phyloP scores from a whole-genome alignment of 495 filamentous ascomycete genomes.

The Penicillium bialowiezense region DNA sequence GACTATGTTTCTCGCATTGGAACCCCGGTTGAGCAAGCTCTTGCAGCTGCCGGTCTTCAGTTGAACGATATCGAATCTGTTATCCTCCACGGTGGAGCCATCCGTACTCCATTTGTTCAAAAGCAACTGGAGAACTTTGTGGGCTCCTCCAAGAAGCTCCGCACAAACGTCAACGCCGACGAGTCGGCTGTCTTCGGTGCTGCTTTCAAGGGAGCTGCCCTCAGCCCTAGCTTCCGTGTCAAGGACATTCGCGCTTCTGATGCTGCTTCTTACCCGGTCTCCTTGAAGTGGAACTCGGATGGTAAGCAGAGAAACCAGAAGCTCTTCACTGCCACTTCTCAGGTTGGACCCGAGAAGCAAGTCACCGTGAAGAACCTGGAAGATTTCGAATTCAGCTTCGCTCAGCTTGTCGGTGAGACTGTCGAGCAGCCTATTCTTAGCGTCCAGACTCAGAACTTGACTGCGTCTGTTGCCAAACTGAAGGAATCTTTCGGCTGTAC shows the following conservation, averaged over 20 bases:
- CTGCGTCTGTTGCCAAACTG: constrained; percentile 71
- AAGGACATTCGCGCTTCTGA: constrained; percentile 90
- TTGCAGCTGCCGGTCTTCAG: constrained; percentile 67
- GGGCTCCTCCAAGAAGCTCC: constrained; percentile 72
- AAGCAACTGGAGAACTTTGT: constrained; percentile 76
- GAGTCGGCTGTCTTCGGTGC: constrained; percentile 97
- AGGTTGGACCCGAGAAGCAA: constrained; percentile 77
- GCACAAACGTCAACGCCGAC: constrained; percentile 93
- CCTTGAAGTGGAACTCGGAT: constrained; percentile 62
- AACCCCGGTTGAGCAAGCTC: constrained; percentile 67
- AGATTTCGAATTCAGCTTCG: constrained; percentile 80
- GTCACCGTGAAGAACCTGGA: constrained; percentile 81
- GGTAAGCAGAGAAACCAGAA: constrained; percentile 65
- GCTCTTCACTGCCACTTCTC: constrained; percentile 78
- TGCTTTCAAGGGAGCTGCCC: constrained; percentile 85
- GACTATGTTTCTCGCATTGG: constrained; percentile 65
- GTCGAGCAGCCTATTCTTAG: constrained; percentile 46
- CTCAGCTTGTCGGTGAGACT: constrained; percentile 59
- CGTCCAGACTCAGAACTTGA: constrained; percentile 78
- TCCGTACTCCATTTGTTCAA: constrained; percentile 92
- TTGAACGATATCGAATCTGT: constrained; percentile 81
- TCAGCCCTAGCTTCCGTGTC: constrained; percentile 92
- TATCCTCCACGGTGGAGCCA: constrained; percentile 88
- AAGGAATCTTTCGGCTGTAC: constrained; percentile 74
- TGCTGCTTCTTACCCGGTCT: constrained; percentile 65